These are phyloP conservation scores for Mortierella claussenii DNA, from an alignment of 192 early-diverging fungal genomes.

Conservation along the genomic window DNA sequence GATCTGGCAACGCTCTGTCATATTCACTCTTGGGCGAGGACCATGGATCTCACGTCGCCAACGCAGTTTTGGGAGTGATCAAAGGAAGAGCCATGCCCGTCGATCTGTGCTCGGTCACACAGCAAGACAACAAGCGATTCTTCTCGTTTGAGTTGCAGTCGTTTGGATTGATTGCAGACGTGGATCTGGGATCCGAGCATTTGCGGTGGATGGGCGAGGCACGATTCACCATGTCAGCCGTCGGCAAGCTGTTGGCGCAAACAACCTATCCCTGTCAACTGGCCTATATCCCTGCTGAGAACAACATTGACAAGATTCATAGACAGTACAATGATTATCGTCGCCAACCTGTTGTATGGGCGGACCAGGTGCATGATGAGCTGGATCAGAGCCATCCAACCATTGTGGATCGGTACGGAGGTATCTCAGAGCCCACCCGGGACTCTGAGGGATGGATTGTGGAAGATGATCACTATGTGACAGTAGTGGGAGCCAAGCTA, in stretches of 20 bases:
- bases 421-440: constrained; percentile 26
- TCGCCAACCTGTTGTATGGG: constrained; percentile 28
- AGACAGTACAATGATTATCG: constrained; percentile 37
- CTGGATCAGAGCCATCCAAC: constrained; percentile 16
- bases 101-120: constrained; percentile 67
- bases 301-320: constrained; percentile 51
- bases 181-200: constrained; percentile 65
- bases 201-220: constrained; percentile 69
- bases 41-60: constrained; percentile 36
- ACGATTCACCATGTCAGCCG: constrained; percentile 51
- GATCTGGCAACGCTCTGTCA: constrained; percentile 64
- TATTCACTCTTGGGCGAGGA: constrained; percentile 61
- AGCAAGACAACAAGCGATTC: constrained; percentile 49
- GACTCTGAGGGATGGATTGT: constrained; percentile 58
- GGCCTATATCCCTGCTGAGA: constrained; percentile 57
- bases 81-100: constrained; percentile 61
- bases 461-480: constrained; percentile 53
- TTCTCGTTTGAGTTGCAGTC: constrained; percentile 68
- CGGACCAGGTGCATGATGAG: constrained; percentile 37
- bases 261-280: constrained; percentile 54
- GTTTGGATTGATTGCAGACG: constrained; percentile 67
- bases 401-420: constrained; percentile 46
- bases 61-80: constrained; percentile 31
- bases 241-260: constrained; percentile 57
- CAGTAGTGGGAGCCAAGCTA: constrained; percentile 59